Evolutionary conservation across 768 basidiomycete species (phyloP).

Genomic region (Russula brevipes): DNA sequence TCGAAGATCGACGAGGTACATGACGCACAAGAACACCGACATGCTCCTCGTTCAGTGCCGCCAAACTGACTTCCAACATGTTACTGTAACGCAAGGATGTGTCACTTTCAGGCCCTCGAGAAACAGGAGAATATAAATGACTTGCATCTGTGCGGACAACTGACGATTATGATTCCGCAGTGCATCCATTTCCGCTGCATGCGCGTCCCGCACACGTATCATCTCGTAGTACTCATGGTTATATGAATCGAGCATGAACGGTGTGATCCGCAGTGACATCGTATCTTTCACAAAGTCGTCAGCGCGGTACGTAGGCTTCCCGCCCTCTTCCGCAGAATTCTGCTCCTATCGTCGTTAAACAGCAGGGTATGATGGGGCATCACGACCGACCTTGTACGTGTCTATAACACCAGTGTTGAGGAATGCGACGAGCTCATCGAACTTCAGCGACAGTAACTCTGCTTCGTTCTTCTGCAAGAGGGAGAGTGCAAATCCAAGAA

Average conservation of each 20-base stretch:
- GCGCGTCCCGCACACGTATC: slow-evolving; percentile 70
- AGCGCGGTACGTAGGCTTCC: slow-evolving; percentile 48
- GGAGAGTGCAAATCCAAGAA: slow-evolving; percentile 90
- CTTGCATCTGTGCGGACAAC: slow-evolving; percentile 76
- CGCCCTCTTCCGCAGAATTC: neutral
- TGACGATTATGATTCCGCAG: slow-evolving; percentile 75
- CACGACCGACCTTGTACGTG: slow-evolving; percentile 53
- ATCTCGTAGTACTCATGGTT: slow-evolving; percentile 84
- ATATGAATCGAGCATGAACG: slow-evolving; percentile 92
- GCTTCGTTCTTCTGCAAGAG: slow-evolving; percentile 88
- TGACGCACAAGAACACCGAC: slow-evolving; percentile 58
- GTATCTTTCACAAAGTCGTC: slow-evolving; percentile 88
- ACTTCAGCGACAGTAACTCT: slow-evolving; percentile 69
- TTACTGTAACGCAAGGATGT: slow-evolving; percentile 47
- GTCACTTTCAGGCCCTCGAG: neutral
- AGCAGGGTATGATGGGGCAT: neutral
- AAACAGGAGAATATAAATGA: slow-evolving; percentile 14
- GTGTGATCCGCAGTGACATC: slow-evolving; percentile 79
- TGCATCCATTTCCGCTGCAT: slow-evolving; percentile 77
- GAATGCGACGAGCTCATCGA: slow-evolving; percentile 85
- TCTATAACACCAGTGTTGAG: slow-evolving; percentile 81
- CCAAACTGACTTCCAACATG: slow-evolving; percentile 68
- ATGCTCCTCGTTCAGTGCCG: slow-evolving; percentile 79
- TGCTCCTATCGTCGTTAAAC: neutral
- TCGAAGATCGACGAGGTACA: neutral